Conservation (phyloP, 164 flowering plant species). For the Nelumbo lutea region DNA sequence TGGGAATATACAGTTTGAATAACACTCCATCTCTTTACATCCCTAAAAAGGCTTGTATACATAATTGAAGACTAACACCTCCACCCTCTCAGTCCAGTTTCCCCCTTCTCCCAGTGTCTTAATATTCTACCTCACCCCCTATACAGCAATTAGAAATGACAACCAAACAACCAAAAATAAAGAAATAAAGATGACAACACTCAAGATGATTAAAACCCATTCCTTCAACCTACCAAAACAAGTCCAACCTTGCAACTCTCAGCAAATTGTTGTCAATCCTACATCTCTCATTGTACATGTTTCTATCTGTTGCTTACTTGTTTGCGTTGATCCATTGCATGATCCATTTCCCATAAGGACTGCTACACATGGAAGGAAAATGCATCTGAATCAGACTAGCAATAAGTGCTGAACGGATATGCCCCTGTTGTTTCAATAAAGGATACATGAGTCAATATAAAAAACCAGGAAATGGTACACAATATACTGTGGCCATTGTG, state of each 20-base stretch:
- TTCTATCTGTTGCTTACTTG: neutral
- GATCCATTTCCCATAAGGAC: neutral
- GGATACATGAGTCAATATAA: neutral
- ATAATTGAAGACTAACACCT: too few relatives aligned
- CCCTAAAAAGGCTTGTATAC: neutral
- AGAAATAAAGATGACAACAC: neutral
- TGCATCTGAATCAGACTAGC: neutral
- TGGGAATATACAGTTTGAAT: neutral
- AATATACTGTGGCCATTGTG: too few relatives aligned
- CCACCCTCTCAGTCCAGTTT: neutral
- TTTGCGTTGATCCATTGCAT: neutral
- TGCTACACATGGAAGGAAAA: neutral
- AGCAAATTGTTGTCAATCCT: neutral
- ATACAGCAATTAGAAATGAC: neutral
- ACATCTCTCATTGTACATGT: neutral
- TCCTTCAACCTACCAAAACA: too few relatives aligned
- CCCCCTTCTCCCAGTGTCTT: neutral
- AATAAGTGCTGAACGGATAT: neutral
- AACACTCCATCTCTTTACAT: neutral
- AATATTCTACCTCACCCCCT: neutral
- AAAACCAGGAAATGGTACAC: neutral
- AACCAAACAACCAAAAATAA: neutral
- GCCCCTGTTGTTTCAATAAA: neutral
- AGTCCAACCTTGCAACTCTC: neutral
- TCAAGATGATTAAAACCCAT: neutral